Evolutionary conservation across 1,139 yeast genomes (phyloP), one percentile per base, ranked within the genome.

Genomic region (Pichia sp.): DNA sequence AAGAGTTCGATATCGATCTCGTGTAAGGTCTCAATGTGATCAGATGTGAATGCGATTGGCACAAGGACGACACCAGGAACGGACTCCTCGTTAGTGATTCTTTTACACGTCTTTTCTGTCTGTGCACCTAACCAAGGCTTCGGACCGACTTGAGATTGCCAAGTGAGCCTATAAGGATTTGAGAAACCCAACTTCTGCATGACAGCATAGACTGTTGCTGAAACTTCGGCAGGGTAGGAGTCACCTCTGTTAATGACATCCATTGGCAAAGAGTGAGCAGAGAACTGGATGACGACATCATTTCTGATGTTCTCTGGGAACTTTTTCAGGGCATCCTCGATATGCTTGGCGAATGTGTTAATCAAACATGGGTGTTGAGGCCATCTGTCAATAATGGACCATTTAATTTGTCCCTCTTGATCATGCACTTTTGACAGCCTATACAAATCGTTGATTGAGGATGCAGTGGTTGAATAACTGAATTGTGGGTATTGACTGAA

Each of bases 131-230:
- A 68, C 99, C 99, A 91, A 6, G 97, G 91, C 58, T 82, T 85
- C 21, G 98, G 98, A 3, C 99, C 99, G 16, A 91, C 98, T 61
- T 93, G 94, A 2, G 96, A 86, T 65, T 91, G 99, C 96, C 97
- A 91, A 14, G 83, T 84, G 39, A 93, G 73, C 52, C 96, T 72
- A 59, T 91, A 91, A 2, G 95, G 96, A 55, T 87, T 82, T 32
- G 68, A 63, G 59, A 91, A 91, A 19, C 76, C 64, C 48, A 91
- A 67, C 47, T 77, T 70, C 55, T 85, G 81, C 98, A 93, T 93
- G 25, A 88, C 83, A 3, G 93, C 84, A 56, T 83, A 83, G 9
- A 85, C 94, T 6, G 96, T 82, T 2, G 97, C 93, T 1, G 94
- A 93, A 6, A 91, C 98, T 61, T 91, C 98, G 2, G 96, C 94